phyloP scores from a whole-genome alignment of 257 asterid species.

The Primulina eburnea region DNA sequence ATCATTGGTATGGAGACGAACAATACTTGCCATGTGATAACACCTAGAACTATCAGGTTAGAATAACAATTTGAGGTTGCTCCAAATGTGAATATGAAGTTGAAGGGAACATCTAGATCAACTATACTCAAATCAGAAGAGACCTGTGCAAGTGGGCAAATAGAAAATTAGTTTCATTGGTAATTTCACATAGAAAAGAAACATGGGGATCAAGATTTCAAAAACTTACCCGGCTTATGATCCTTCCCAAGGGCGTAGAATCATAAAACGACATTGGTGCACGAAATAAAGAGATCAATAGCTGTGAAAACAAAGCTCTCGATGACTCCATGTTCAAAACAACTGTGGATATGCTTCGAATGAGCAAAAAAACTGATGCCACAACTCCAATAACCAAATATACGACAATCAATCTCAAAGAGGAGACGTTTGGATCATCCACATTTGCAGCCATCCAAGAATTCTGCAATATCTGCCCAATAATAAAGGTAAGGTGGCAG shows the following conservation, averaged over 20 bases:
- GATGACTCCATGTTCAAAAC: conserved; percentile 40
- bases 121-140: conserved; percentile 71
- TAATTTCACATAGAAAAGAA: not conserved
- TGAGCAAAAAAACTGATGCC: conserved; percentile 32
- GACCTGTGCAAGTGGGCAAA: conserved; percentile 43
- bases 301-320: conserved; percentile 31
- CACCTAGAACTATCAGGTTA: conserved; percentile 36
- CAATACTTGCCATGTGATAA: conserved; percentile 76
- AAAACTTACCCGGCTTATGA: conserved; percentile 43
- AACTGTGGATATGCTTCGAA: conserved; percentile 33
- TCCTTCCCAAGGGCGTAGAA: conserved; percentile 56
- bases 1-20: conserved; percentile 31
- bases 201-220: not conserved
- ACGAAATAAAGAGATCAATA: conserved; percentile 40
- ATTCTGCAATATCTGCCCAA: conserved; percentile 47
- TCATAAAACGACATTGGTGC: conserved; percentile 53
- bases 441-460: conserved; percentile 46
- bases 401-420: conserved; percentile 27
- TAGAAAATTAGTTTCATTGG: not conserved
- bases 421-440: conserved; percentile 29
- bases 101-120: conserved; percentile 64
- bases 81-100: conserved; percentile 30
- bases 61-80: conserved; percentile 41
- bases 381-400: conserved; percentile 38
- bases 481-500: conserved; percentile 35